Percentiles rank a stretch among this genome's conserved stretches.
phyloP scores from a whole-genome alignment of 306 rosid species.

The Inga oerstediana region DNA sequence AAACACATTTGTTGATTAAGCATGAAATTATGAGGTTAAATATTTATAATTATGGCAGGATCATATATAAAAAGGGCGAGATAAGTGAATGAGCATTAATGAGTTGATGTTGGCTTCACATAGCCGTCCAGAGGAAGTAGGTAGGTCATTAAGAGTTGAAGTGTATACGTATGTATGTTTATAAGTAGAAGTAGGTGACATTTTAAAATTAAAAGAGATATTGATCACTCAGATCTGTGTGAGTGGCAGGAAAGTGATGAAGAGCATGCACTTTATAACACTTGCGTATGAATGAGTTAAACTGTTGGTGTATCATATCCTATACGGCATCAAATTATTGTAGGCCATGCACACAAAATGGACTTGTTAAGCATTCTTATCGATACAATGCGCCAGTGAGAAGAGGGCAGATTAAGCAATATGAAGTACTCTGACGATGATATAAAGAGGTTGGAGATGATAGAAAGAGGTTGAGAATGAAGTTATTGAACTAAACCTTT shows the following conservation, averaged over 20 bases:
- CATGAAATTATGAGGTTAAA: neutral
- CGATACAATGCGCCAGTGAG: too few species aligned
- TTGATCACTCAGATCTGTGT: neutral
- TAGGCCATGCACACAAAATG: neutral
- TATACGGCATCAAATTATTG: slow-evolving; percentile 8
- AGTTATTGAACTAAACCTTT: too few species aligned
- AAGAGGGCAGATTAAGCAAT: too few species aligned
- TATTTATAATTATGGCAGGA: neutral
- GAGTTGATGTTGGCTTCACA: neutral
- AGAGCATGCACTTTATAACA: neutral
- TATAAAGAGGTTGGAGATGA: too few species aligned
- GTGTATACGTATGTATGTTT: neutral
- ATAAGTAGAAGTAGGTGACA: neutral
- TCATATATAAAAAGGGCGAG: neutral
- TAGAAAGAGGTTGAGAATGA: too few species aligned
- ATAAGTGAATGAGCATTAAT: neutral
- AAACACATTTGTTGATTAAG: too few species aligned
- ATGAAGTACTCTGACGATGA: too few species aligned
- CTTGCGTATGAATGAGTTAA: neutral
- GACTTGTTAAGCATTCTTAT: neutral
- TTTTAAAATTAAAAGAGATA: neutral
- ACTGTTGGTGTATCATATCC: neutral
- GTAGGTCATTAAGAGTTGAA: neutral
- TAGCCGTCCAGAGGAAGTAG: neutral
- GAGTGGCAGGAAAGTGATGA: neutral